Base-by-base conservation (phyloP, 2,329 filamentous ascomycete genomes). In the Diplodia intermedia region DNA sequence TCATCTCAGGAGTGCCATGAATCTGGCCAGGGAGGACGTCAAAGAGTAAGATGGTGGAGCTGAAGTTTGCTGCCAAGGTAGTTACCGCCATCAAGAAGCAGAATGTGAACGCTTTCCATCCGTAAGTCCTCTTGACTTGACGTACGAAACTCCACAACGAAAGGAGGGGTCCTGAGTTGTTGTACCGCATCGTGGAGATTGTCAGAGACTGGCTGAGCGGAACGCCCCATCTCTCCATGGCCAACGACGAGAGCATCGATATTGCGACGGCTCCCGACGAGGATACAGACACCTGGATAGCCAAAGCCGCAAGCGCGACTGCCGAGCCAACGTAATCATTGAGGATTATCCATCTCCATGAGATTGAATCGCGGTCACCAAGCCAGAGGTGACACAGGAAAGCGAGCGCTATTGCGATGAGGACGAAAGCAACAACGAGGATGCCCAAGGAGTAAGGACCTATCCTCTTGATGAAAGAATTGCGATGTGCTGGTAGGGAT, bases 141-240 rank as follows among this genome's bases (percentile, higher is more conserved):
- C 47, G 60, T 8, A 47, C 15, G 18, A 63, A 63, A 8, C 29
- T 23, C 60, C 43, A 63, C 18, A 52, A 5, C 4, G 60, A 63
- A 2, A 26, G 26, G 4, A 29, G 23, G 14, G 60, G 60, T 5
- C 60, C 60, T 5, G 60, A 50, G 26, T 63, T 63, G 20, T 18
- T 63, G 18, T 43, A 63, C 4, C 60, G 31, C 60, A 63, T 63
- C n/a, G 60, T 63, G 7, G 60, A 63, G 18, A 63, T 52, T 9
- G 29, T 20, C 14, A 63, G 18, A 5, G 60, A 50, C 23, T 63
- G 60, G 14, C 60, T 47, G 2, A 63, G 26, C 2, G 60, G 43
- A 7, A 33, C 60, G 8, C 60, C 47, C 60, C 60, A 63, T n/a
- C 60, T 26, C 20, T 63, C 60, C 43, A 63, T 40, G n/a, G 29